A percentile compares a stretch with the other conserved stretches of the same genome.
phyloP scores from a whole-genome alignment of 2,329 filamentous ascomycete genomes.

The Aspergillus fijiensis region DNA sequence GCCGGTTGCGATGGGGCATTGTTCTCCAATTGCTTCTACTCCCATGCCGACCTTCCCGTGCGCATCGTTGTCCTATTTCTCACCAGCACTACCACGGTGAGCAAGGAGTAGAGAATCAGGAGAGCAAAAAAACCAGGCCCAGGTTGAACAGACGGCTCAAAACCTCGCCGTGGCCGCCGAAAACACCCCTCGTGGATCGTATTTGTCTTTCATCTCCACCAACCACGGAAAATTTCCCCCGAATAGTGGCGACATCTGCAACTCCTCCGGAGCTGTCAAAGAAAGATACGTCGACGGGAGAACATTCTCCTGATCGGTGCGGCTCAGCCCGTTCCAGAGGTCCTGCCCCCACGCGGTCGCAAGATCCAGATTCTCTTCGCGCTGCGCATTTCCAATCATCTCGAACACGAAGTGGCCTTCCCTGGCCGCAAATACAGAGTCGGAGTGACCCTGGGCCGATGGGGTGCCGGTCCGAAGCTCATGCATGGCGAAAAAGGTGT shows the following conservation, averaged over 20 bases:
- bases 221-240: background rate
- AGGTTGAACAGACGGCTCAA: background rate
- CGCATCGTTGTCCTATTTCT: too few relatives aligned
- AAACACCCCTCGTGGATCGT: background rate
- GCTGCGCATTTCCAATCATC: background rate
- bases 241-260: background rate
- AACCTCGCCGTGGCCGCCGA: background rate
- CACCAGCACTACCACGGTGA: too few relatives aligned
- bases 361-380: background rate
- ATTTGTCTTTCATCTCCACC: background rate
- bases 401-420: background rate
- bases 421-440: background rate
- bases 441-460: background rate
- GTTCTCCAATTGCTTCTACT: too few relatives aligned
- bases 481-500: background rate
- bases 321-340: background rate
- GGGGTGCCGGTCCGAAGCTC: background rate
- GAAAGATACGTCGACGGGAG: background rate
- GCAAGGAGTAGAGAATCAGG: too few relatives aligned
- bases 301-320: background rate
- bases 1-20: too few relatives aligned
- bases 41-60: too few relatives aligned
- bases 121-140: too few relatives aligned
- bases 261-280: background rate
- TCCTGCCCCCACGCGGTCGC: background rate